These are phyloP conservation scores for Acanthamoeba castellanii DNA, from an alignment of 208 protist genomes.

Conservation along the genomic window DNA sequence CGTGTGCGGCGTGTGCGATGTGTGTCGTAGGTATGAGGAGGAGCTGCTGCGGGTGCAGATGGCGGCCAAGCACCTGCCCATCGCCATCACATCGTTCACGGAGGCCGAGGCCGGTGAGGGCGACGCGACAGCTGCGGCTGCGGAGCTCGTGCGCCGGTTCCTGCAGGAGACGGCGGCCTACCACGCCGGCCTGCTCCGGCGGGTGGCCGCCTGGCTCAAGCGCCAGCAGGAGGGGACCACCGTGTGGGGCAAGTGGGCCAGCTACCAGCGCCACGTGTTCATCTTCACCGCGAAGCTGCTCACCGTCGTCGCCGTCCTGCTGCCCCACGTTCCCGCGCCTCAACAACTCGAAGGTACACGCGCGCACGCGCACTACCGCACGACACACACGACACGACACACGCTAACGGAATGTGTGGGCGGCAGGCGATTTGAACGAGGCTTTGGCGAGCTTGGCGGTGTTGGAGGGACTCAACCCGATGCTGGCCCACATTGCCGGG, in stretches of 20 bases:
- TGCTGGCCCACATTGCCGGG: slow-evolving; percentile 18
- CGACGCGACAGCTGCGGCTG: too few species aligned
- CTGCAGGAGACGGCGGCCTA: background rate
- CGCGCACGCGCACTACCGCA: background rate
- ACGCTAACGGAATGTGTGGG: background rate
- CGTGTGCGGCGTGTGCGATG: background rate
- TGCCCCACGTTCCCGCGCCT: background rate
- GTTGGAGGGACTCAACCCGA: slow-evolving; percentile 16
- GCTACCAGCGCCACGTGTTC: slow-evolving; percentile 50
- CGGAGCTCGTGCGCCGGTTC: background rate
- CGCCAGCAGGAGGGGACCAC: slow-evolving; percentile 13
- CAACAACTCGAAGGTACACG: background rate
- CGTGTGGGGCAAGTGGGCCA: slow-evolving; percentile 50
- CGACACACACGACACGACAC: background rate
- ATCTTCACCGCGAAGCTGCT: background rate
- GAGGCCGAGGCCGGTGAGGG: background rate
- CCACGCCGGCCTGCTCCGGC: background rate
- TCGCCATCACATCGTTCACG: slow-evolving; percentile 34
- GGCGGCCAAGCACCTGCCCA: slow-evolving; percentile 63
- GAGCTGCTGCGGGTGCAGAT: slow-evolving; percentile 50
- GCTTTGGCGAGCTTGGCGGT: background rate
- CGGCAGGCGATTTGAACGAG: background rate
- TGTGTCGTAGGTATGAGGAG: slow-evolving; percentile 28
- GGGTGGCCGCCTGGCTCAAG: background rate
- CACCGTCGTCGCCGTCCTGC: slow-evolving; percentile 9